These are phyloP conservation scores for Colletotrichum theobromicola DNA, from an alignment of 2,329 filamentous ascomycete species.

Conservation along the genomic window DNA sequence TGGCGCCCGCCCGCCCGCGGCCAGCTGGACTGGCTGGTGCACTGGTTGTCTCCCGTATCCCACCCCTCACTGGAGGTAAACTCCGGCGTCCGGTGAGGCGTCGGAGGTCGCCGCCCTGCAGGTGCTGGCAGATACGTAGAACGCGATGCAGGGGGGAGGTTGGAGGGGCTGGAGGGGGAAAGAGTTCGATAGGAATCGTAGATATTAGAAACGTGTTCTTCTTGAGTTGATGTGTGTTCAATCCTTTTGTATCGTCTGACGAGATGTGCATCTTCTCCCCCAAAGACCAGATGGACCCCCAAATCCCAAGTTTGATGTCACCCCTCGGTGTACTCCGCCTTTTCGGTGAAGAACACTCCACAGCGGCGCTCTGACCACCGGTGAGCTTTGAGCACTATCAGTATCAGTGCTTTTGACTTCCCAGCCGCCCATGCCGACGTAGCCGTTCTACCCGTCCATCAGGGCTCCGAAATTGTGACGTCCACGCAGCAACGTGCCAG, in stretches of 20 bases:
- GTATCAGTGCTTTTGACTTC: not conserved
- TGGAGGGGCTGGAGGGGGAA: not conserved
- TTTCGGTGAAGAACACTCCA: not conserved
- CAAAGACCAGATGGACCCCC: not conserved
- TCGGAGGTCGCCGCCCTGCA: conserved; percentile 19
- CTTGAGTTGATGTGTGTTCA: not conserved
- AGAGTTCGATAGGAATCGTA: not conserved
- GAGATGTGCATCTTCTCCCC: not conserved
- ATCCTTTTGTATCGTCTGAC: not conserved
- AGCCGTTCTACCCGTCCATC: not conserved
- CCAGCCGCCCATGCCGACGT: not conserved
- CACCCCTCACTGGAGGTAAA: not conserved
- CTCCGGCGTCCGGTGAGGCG: conserved; percentile 11
- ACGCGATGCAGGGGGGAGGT: not conserved
- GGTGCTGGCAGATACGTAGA: not conserved
- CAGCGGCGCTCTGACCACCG: not conserved
- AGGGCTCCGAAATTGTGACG: not conserved
- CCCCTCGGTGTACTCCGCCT: conserved; percentile 3
- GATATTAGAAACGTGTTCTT: conserved; percentile 10
- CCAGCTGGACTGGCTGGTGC: not conserved
- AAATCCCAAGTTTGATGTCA: not conserved
- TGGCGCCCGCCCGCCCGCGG: not conserved
- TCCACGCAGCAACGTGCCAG: not conserved
- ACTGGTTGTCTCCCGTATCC: not conserved
- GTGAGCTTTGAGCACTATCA: not conserved